phyloP scores from a whole-genome alignment of 2,329 filamentous ascomycete genomes.

The Capronia epimyces region DNA sequence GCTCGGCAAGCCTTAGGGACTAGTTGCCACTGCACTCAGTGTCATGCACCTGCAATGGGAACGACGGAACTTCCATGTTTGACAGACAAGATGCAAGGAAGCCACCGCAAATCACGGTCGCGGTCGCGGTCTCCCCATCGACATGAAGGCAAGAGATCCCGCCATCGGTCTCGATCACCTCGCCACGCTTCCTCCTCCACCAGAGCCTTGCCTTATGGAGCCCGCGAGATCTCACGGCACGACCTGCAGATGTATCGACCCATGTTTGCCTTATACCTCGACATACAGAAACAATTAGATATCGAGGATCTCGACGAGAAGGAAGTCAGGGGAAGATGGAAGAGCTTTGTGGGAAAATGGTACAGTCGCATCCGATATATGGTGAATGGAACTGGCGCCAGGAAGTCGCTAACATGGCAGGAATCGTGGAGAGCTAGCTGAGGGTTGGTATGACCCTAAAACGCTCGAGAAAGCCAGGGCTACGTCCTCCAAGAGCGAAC shows the following conservation, averaged over 20 bases:
- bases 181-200: conserved; percentile 3
- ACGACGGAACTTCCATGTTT: too few relatives aligned
- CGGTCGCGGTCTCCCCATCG: conserved; percentile 23
- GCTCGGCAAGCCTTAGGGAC: too few relatives aligned
- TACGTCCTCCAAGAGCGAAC: background rate
- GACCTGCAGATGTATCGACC: conserved; percentile 63
- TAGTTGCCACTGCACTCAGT: too few relatives aligned
- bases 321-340: conserved; percentile 82
- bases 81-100: conserved; percentile 5
- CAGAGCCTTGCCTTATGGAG: conserved; percentile 57
- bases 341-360: conserved; percentile 88
- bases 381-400: background rate
- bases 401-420: conserved; percentile 38
- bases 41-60: too few relatives aligned
- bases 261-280: conserved; percentile 77
- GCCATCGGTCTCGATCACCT: conserved; percentile 15
- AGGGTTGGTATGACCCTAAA: conserved; percentile 87
- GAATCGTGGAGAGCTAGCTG: conserved; percentile 79
- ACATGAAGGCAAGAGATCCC: conserved; percentile 7
- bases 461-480: conserved; percentile 52
- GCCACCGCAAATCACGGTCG: conserved; percentile 2
- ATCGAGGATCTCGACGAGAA: conserved; percentile 64
- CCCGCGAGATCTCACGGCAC: conserved; percentile 60
- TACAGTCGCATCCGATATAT: conserved; percentile 34
- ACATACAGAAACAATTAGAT: conserved; percentile 74